Conservation (phyloP, 1,284 basidiomycete species). For the Veloboletus limbatus region DNA sequence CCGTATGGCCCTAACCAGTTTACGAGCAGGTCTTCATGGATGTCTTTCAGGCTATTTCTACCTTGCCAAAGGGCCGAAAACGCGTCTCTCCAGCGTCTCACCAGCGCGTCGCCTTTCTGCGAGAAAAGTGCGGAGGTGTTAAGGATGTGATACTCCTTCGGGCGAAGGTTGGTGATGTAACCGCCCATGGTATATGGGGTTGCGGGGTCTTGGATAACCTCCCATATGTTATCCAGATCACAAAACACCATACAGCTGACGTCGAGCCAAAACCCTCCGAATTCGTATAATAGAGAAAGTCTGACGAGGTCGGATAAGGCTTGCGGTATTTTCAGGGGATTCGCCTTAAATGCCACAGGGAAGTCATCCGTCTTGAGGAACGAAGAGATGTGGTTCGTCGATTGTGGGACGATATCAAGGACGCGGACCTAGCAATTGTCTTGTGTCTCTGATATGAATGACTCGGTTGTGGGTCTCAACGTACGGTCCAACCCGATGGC, state of each 20-base stretch:
- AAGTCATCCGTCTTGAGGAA: slow-evolving; percentile 1
- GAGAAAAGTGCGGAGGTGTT: slow-evolving; percentile 9
- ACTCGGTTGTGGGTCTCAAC: background rate
- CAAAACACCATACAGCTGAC: slow-evolving; percentile 12
- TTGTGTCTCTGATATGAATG: background rate
- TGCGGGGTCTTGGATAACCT: slow-evolving; percentile 1
- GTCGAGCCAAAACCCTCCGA: slow-evolving; percentile 10
- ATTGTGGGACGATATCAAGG: slow-evolving; percentile 4
- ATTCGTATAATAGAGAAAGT: slow-evolving; percentile 8
- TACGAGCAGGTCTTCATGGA: slow-evolving; percentile 5
- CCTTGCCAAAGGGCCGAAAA: slow-evolving; percentile 8
- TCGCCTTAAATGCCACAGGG: slow-evolving; percentile 1
- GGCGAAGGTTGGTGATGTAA: slow-evolving; percentile 9
- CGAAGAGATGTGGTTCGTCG: slow-evolving; percentile 5
- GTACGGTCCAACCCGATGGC: slow-evolving; percentile 7
- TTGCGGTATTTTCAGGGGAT: background rate
- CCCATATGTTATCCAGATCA: slow-evolving; percentile 8
- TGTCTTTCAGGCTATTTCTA: background rate
- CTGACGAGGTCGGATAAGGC: slow-evolving; percentile 8
- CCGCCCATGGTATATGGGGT: slow-evolving; percentile 6
- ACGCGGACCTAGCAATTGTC: slow-evolving; percentile 2
- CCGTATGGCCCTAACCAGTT: slow-evolving; percentile 7
- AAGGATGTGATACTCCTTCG: slow-evolving; percentile 9
- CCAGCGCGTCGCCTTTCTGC: slow-evolving; percentile 4
- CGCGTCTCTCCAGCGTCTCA: slow-evolving; percentile 9